Evolutionary conservation across 352 stramenopile species (phyloP), one percentile per base, ranked within the genome.

Genomic region (Globisporangium apiculatum): DNA sequence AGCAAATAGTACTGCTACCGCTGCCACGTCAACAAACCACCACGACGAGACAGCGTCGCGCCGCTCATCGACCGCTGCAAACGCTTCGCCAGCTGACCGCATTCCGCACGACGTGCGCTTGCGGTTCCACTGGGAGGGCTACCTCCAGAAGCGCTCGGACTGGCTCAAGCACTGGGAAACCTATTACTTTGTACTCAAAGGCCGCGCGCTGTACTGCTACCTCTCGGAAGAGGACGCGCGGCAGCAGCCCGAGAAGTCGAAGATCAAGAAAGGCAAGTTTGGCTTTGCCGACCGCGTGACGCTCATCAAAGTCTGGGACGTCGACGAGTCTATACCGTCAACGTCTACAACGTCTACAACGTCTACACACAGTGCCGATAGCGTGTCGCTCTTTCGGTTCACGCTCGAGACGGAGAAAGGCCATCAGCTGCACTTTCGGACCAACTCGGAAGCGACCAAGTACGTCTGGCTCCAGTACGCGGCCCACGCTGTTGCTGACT

Each of bases 131-230:
- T 94, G 83, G 83, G 83, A 89, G 54, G 85, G 85, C 41, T 94
- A 94, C 56, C 71, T 94, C 14, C 83, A 93, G 74, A 94, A 94
- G 67, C 79, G 83, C 62, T 91, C 79, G 51, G 85, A 94, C 69
- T 94, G 85, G 85, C 80, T 94, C 57, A 94, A 93, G 69, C 83
- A 94, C 67, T 93, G 83, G 85, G 85, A 94, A 60, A 94, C 81
- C 45, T 94, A 91, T 73, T 94, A 90, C 65, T 91, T 94, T 48
- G 83, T 93, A 7, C 62, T 94, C 14, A 74, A 75, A 4, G 81
- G 83, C 0, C 69, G 79, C 3, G 69, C 71, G 36, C 69, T 94
- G 40, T 94, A 90, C 57, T 94, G 84, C 66, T 94, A 94, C 56
- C 56, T 94, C 15, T 87, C 76, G 35, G 76, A 94, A 60, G 82